A percentile compares a stretch with the other conserved stretches of the same genome.
phyloP scores from a whole-genome alignment of 2,329 filamentous ascomycete genomes.

The Fonsecaea multimorphosa region DNA sequence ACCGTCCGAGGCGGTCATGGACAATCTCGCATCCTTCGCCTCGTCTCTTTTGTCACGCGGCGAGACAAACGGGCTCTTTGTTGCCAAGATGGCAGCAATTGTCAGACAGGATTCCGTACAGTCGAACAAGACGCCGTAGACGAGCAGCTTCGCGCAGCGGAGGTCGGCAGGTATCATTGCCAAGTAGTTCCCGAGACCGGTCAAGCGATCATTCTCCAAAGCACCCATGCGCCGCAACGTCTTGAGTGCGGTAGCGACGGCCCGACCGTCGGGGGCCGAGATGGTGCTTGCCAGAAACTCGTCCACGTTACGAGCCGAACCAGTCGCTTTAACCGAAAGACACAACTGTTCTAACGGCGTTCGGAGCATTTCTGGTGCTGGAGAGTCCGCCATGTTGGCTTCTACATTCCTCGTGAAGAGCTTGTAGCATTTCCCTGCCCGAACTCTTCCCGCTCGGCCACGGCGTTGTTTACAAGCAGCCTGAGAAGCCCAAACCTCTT shows the following conservation, averaged over 20 bases:
- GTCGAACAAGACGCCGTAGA: constrained; percentile 91
- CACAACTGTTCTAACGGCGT: constrained; percentile 95
- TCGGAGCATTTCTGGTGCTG: constrained; percentile 90
- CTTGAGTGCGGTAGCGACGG: constrained; percentile 82
- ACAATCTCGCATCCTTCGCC: constrained; percentile 74
- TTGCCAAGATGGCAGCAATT: constrained; percentile 84
- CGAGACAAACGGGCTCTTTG: constrained; percentile 83
- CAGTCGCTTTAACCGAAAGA: constrained; percentile 83
- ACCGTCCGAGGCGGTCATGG: constrained; percentile 78
- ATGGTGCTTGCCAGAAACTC: constrained; percentile 83
- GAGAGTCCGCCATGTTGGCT: constrained; percentile 79
- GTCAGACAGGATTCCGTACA: constrained; percentile 88
- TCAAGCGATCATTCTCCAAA: constrained; percentile 78
- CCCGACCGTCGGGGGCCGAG: constrained; percentile 83
- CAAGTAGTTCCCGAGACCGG: constrained; percentile 89
- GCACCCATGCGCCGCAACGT: constrained; percentile 86
- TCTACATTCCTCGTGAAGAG: constrained; percentile 89
- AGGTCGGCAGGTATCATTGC: constrained; percentile 94
- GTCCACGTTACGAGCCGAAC: constrained; percentile 80
- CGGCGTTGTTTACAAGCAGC: constrained; percentile 94
- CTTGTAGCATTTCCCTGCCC: constrained; percentile 92
- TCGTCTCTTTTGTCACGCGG: constrained; percentile 83
- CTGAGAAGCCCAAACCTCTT: constrained; percentile 92
- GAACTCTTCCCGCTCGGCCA: constrained; percentile 90
- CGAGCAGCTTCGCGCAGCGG: constrained; percentile 90